Evolutionary conservation across 345 rosid genomes (phyloP), one percentile per base, ranked within the genome.

Genomic region (Ricinus communis): DNA sequence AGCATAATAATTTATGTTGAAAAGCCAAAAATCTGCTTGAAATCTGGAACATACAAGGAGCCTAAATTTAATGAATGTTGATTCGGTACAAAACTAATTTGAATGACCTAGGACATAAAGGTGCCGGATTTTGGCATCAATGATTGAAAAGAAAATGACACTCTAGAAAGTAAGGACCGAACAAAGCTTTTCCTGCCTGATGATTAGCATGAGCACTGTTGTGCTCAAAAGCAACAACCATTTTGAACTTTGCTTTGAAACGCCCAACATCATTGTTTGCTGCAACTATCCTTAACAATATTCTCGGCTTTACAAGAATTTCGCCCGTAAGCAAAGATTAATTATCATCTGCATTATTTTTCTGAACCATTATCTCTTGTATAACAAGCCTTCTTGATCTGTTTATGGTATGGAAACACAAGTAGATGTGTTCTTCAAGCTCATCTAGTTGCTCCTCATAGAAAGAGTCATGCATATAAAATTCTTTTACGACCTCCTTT

Each of bases 391-490:
- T 83, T 75, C 97, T 95, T 41, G 88, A 87, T 82, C 83, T 85
- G 63, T 92, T 87, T 28, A 95, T 90, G 28, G 91, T 88, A 71
- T 89, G 88, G 58, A 89, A 87, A 78, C 93, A 92, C 61, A 90
- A 70, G 74, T 79, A 85, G 22, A 88, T 76, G 63, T 89, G 92
- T 58, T 82, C 82, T 64, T 95, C 97, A 36, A 92, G 93, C 80
- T 95, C 99, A 68, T 85, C 85, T 9, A 95, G 57, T 74, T 85
- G 90, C 73, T 90, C 93, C 71, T 80, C 66, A 73, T 90, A 90
- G 41, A 83, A 50, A 8, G 80, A 53, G 31, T 87, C 82, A 8
- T 86, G 85, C 53, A 68, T 56, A 5, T 66, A 31, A n/a, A 90
- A 74, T 66, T 84, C 97, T 45, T 69, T 87, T 71, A 87, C 79